A percentile compares a stretch with the other conserved stretches of the same genome.
Conservation (phyloP, 192 early-diverging fungal genomes). For the Coemansia sp. region DNA sequence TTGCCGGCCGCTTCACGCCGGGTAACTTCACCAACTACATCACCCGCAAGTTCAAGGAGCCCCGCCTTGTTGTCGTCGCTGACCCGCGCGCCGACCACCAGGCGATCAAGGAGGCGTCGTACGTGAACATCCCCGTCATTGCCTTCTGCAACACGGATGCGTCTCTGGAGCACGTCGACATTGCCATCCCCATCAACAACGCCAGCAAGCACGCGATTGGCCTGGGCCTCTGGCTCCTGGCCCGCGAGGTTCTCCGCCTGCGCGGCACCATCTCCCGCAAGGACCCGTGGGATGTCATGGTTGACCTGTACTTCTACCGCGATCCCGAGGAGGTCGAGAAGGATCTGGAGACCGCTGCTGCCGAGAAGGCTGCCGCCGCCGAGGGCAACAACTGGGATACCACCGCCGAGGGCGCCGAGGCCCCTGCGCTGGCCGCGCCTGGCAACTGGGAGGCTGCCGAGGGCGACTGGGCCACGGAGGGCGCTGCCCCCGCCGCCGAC, state of each 20-base stretch:
- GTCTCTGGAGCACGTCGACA: slow-evolving; percentile 88
- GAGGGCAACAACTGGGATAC: slow-evolving; percentile 49
- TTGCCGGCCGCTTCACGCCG: slow-evolving; percentile 99
- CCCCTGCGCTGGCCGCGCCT: slow-evolving; percentile 18
- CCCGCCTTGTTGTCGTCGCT: slow-evolving; percentile 94
- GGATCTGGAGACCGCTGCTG: slow-evolving; percentile 69
- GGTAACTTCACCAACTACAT: slow-evolving; percentile 99
- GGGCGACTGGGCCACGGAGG: slow-evolving; percentile 44
- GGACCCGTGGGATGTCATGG: slow-evolving; percentile 93
- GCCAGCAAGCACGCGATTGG: slow-evolving; percentile 98
- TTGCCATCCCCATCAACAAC: slow-evolving; percentile 99
- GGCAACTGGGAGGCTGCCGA: slow-evolving; percentile 48
- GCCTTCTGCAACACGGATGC: slow-evolving; percentile 98
- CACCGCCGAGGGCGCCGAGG: slow-evolving; percentile 39
- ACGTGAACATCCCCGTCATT: slow-evolving; percentile 99
- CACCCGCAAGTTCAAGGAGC: slow-evolving; percentile 99
- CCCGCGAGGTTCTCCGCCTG: slow-evolving; percentile 98
- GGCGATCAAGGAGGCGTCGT: slow-evolving; percentile 98
- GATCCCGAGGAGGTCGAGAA: slow-evolving; percentile 96
- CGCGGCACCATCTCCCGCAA: slow-evolving; percentile 84
- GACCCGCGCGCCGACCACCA: slow-evolving; percentile 98
- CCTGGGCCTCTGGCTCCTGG: slow-evolving; percentile 95
- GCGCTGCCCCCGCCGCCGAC: slow-evolving; percentile 40
- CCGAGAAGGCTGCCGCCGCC: slow-evolving; percentile 49
- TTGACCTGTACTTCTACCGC: slow-evolving; percentile 99